Conservation (phyloP, 2,329 filamentous ascomycete species). For the Diplodia sapinea region DNA sequence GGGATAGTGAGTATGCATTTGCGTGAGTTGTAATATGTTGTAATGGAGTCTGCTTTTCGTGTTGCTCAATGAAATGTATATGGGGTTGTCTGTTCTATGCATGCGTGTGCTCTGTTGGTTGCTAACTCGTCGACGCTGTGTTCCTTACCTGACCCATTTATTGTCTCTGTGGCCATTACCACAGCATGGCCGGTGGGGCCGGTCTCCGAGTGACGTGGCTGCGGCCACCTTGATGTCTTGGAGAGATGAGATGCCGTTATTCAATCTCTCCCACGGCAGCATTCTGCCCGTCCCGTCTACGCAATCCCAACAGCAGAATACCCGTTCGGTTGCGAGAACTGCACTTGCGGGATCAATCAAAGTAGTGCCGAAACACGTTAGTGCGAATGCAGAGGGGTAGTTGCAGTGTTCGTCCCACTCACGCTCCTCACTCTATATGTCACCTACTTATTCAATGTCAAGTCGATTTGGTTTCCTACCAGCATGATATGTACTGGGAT, state of each 20-base stretch:
- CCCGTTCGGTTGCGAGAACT: neutral
- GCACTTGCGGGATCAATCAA: neutral
- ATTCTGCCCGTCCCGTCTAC: neutral
- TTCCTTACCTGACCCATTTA: neutral
- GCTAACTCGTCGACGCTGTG: neutral
- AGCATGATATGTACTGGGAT: neutral
- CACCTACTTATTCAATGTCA: neutral
- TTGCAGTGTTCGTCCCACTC: neutral
- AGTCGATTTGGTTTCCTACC: neutral
- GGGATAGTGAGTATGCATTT: neutral
- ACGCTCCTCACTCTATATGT: neutral
- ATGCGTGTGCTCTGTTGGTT: neutral
- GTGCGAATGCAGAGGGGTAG: neutral
- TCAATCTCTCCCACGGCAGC: neutral
- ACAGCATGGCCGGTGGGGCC: neutral
- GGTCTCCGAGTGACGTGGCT: neutral
- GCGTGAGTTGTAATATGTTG: neutral
- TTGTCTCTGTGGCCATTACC: neutral
- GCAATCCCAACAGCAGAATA: neutral
- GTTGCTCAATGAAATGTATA: neutral
- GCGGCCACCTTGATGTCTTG: neutral
- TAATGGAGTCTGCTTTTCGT: conserved; percentile 6
- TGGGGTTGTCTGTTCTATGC: neutral
- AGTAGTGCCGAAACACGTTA: neutral
- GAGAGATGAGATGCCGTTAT: neutral